phyloP scores from a whole-genome alignment of 1,284 basidiomycete genomes.

The Wolfiporia cocos region DNA sequence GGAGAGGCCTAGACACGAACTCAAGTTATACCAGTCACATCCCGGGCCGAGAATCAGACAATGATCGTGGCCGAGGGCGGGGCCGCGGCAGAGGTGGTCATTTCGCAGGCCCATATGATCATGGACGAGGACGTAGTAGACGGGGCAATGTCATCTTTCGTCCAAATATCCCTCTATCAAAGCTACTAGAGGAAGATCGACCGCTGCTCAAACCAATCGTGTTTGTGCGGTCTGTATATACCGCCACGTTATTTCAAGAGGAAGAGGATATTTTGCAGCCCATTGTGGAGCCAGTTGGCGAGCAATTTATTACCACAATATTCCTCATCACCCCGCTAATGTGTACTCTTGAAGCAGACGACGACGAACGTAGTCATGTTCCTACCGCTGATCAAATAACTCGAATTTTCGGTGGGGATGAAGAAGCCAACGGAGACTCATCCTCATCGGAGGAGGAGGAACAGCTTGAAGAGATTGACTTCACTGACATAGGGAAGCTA shows the following conservation, averaged over 20 bases:
- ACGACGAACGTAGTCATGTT: conserved; percentile 44
- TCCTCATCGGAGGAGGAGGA: conserved; percentile 27
- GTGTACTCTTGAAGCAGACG: conserved; percentile 31
- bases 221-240: conserved; percentile 58
- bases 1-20: neutral
- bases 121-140: conserved; percentile 20
- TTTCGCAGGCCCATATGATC: neutral
- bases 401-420: conserved; percentile 45
- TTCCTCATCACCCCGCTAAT: conserved; percentile 1
- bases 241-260: conserved; percentile 52
- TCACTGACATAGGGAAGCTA: conserved; percentile 47
- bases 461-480: conserved; percentile 58
- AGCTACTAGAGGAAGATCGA: conserved; percentile 47
- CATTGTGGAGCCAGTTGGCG: conserved; percentile 45
- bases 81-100: conserved; percentile 19
- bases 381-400: conserved; percentile 61
- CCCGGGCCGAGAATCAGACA: conserved; percentile 8
- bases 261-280: conserved; percentile 65
- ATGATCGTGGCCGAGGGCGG: conserved; percentile 16
- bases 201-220: conserved; percentile 56
- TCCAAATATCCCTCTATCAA: conserved; percentile 44
- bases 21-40: conserved; percentile 8
- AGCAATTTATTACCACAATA: conserved; percentile 17
- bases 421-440: conserved; percentile 21
- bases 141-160: conserved; percentile 13